Conservation (phyloP, 371 early-diverging fungal genomes). For the Umbelopsis sp. region DNA sequence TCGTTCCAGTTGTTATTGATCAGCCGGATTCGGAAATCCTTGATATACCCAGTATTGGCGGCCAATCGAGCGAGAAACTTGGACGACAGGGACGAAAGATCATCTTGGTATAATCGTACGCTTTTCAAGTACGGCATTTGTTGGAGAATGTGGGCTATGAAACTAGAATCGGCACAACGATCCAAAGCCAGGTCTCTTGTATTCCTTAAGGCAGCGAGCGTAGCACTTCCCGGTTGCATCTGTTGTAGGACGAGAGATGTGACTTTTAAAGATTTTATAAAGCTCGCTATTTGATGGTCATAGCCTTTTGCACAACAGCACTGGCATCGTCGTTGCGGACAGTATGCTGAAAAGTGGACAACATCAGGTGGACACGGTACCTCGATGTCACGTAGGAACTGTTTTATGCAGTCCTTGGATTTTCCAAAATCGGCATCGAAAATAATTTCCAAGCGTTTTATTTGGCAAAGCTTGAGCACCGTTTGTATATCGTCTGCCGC, state of each 20-base stretch:
- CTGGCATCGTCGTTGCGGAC: slow-evolving; percentile 16
- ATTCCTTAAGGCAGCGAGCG: neutral
- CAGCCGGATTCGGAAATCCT: neutral
- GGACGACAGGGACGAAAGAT: neutral
- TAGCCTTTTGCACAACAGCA: slow-evolving; percentile 15
- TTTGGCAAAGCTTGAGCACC: neutral
- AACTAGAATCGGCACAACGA: slow-evolving; percentile 8
- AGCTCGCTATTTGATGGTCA: neutral
- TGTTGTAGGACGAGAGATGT: neutral
- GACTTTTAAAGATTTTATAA: neutral
- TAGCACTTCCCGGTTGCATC: neutral
- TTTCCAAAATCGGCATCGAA: slow-evolving; percentile 13
- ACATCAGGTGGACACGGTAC: neutral
- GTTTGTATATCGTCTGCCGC: neutral
- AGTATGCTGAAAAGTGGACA: neutral
- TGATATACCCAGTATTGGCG: neutral
- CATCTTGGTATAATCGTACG: slow-evolving; percentile 10
- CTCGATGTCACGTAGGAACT: neutral
- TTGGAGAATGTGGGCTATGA: neutral
- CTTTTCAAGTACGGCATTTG: neutral
- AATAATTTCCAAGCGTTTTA: neutral
- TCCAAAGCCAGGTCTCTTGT: slow-evolving; percentile 1
- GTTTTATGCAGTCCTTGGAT: neutral
- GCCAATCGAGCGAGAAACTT: neutral
- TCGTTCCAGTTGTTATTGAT: neutral